A percentile compares a stretch with the other conserved stretches of the same genome.
These are phyloP conservation scores for Harringtonia aguacate DNA, from an alignment of 2,329 filamentous ascomycete genomes.

Conservation along the genomic window DNA sequence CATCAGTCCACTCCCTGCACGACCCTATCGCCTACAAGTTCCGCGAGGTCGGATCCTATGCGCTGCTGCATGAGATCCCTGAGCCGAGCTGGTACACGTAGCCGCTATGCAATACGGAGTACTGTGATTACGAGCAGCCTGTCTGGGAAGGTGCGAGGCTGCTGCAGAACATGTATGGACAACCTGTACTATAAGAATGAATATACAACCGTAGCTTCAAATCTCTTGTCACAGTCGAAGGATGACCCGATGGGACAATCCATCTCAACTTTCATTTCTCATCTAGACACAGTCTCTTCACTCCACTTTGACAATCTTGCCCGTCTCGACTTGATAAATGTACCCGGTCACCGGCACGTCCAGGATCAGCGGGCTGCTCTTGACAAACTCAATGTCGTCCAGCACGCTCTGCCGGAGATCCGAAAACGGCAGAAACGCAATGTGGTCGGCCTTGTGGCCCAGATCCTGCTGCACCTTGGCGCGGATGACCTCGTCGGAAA, in stretches of 20 bases:
- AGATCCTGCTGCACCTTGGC: constrained; percentile 47
- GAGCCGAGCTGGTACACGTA: not conserved
- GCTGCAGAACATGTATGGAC: too few relatives aligned
- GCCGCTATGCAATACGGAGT: too few relatives aligned
- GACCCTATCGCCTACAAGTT: not conserved
- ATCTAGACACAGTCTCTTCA: too few relatives aligned
- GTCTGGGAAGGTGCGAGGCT: too few relatives aligned
- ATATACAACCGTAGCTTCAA: too few relatives aligned
- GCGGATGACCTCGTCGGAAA: constrained; percentile 44
- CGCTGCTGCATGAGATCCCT: not conserved
- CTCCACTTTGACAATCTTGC: constrained; percentile 3
- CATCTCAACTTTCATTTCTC: too few relatives aligned
- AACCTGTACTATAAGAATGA: too few relatives aligned
- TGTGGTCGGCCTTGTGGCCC: constrained; percentile 31
- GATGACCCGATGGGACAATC: too few relatives aligned
- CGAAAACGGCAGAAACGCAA: constrained; percentile 55
- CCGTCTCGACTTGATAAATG: constrained; percentile 28
- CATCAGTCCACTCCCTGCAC: not conserved
- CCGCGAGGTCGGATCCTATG: not conserved
- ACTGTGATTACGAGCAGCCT: too few relatives aligned
- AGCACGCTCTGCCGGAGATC: constrained; percentile 53
- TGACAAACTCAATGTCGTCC: constrained; percentile 55
- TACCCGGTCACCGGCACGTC: constrained; percentile 57
- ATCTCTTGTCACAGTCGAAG: too few relatives aligned
- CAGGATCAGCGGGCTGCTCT: constrained; percentile 49